Conservation (phyloP, 2,329 filamentous ascomycete species). For the Alternaria sp. region DNA sequence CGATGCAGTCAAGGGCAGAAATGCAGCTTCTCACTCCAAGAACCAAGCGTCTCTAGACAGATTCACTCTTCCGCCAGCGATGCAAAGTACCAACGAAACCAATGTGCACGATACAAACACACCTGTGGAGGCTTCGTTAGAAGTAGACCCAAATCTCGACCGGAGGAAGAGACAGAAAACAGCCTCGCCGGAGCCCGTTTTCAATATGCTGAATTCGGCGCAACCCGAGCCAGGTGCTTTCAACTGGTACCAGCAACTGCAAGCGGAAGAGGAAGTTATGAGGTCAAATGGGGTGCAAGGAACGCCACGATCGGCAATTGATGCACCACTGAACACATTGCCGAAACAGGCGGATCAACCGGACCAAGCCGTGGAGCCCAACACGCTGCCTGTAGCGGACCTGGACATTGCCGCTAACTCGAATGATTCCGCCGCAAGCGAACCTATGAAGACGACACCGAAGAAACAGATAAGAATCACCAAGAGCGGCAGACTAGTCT, state of each 20-base stretch:
- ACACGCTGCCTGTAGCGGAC: constrained; percentile 1
- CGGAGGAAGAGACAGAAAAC: constrained; percentile 53
- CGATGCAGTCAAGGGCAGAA: constrained; percentile 25
- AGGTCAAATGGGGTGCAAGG: neutral
- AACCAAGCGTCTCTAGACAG: constrained; percentile 39
- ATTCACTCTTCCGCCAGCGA: constrained; percentile 32
- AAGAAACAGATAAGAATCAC: constrained; percentile 53
- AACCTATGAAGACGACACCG: constrained; percentile 25
- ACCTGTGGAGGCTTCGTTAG: constrained; percentile 24
- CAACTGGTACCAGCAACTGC: constrained; percentile 43
- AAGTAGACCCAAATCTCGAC: constrained; percentile 40
- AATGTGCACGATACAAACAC: neutral
- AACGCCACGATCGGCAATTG: neutral
- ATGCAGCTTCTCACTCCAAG: constrained; percentile 12
- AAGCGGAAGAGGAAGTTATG: constrained; percentile 37
- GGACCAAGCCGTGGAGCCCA: constrained; percentile 1
- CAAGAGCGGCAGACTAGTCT: constrained; percentile 57
- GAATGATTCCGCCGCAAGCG: neutral
- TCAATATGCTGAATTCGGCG: neutral
- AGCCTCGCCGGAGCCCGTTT: constrained; percentile 30
- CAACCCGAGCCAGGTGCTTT: constrained; percentile 6
- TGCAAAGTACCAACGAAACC: neutral
- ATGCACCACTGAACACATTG: neutral
- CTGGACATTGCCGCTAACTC: neutral
- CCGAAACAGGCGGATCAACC: neutral